These are phyloP conservation scores for Mycena kentingensis DNA, from an alignment of 768 basidiomycete genomes.

Conservation along the genomic window DNA sequence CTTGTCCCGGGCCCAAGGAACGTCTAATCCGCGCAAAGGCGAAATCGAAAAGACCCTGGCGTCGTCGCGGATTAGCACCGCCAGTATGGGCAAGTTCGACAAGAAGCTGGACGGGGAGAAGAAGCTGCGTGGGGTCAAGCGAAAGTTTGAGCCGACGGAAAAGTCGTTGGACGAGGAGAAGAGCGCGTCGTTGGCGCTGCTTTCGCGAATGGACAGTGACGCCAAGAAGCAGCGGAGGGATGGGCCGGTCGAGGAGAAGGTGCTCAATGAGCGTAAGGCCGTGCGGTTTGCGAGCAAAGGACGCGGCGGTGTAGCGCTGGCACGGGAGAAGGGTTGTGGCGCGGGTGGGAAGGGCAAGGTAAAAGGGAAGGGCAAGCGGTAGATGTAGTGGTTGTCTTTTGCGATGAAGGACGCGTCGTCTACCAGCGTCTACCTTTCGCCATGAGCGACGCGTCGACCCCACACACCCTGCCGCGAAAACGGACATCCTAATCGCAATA, in stretches of 20 bases:
- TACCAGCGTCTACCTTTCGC: too few relatives aligned
- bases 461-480: too few relatives aligned
- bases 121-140: constrained; percentile 83
- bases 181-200: constrained; percentile 68
- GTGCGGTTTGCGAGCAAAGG: constrained; percentile 76
- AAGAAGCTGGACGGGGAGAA: constrained; percentile 89
- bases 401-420: too few relatives aligned
- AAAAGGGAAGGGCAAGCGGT: not conserved
- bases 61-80: constrained; percentile 80
- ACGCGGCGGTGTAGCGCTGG: constrained; percentile 61
- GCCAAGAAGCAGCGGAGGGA: constrained; percentile 60
- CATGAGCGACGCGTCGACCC: too few relatives aligned
- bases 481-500: constrained; percentile 23
- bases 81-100: constrained; percentile 95
- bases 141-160: constrained; percentile 93
- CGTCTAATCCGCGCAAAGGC: constrained; percentile 52
- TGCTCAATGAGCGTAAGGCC: constrained; percentile 88
- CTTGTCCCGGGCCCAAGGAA: constrained; percentile 51
- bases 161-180: constrained; percentile 66
- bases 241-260: constrained; percentile 48
- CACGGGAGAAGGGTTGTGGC: constrained; percentile 43
- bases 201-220: constrained; percentile 75
- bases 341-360: constrained; percentile 26
- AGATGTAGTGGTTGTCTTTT: too few relatives aligned
- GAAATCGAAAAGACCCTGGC: constrained; percentile 80